Conservation (phyloP, 2,329 filamentous ascomycete genomes). For the Niveomyces coronatus region DNA sequence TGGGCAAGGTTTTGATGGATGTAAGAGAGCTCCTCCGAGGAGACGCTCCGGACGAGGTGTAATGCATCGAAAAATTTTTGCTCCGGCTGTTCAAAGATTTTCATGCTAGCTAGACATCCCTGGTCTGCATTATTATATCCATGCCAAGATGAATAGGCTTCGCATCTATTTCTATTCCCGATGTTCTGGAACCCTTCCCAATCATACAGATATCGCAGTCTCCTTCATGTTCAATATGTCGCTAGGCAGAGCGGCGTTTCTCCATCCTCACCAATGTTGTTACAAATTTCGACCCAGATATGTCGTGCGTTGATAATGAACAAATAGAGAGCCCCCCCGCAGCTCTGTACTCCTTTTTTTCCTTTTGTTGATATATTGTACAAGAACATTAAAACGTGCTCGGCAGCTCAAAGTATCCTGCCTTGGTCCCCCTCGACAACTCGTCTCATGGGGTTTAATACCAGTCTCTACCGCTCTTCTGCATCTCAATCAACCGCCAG, state of each 20-base stretch:
- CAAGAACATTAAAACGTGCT: not conserved
- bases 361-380: conserved; percentile 5
- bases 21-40: conserved; percentile 42
- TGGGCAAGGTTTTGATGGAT: conserved; percentile 52
- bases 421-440: not conserved
- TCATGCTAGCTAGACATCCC: no score
- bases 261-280: not conserved
- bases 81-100: no score
- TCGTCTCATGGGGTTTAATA: conserved; percentile 29
- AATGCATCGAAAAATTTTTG: not conserved
- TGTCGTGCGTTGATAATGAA: not conserved
- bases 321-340: no score
- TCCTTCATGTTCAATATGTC: conserved; percentile 15
- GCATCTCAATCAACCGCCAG: conserved; percentile 95
- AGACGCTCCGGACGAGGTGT: conserved; percentile 19
- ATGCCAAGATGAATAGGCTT: not conserved
- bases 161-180: conserved; percentile 13
- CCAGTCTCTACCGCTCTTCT: conserved; percentile 93
- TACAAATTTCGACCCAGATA: not conserved
- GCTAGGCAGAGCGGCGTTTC: conserved; percentile 23
- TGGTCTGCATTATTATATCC: no score
- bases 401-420: not conserved
- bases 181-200: no score
- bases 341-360: not conserved
- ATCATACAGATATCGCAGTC: conserved; percentile 22